phyloP scores from a whole-genome alignment of 257 asterid genomes.

The Solanum infundibuliforme region DNA sequence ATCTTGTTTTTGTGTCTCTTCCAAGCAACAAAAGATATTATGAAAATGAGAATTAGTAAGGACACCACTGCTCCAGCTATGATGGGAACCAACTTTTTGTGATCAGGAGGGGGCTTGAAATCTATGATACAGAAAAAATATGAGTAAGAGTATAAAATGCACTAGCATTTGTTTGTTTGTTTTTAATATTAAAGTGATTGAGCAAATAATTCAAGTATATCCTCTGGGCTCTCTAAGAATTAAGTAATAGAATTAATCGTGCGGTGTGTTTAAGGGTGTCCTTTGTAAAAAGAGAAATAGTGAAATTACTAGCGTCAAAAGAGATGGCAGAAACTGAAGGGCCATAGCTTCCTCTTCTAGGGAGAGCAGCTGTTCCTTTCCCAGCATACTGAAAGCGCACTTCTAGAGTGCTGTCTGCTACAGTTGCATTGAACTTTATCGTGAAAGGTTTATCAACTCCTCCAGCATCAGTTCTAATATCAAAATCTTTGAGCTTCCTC shows the following conservation, averaged over 20 bases:
- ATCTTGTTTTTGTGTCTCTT: neutral
- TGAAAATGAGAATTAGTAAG: neutral
- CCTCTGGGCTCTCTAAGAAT: no score
- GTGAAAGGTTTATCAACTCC: constrained; percentile 8
- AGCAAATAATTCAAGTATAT: no score
- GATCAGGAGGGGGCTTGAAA: neutral
- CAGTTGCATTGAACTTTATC: neutral
- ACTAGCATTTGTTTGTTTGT: neutral
- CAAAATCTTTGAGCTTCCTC: constrained; percentile 10
- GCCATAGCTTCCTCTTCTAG: constrained; percentile 15
- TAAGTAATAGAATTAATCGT: neutral
- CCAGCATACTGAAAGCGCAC: constrained; percentile 26
- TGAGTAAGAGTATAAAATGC: neutral
- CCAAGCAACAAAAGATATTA: neutral
- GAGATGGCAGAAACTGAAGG: constrained; percentile 27
- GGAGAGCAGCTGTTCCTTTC: constrained; percentile 16
- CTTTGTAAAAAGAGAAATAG: neutral
- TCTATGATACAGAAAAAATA: neutral
- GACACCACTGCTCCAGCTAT: neutral
- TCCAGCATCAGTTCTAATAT: constrained; percentile 11
- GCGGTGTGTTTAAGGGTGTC: neutral
- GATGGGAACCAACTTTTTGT: neutral
- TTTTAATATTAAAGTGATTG: neutral
- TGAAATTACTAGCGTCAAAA: constrained; percentile 7
- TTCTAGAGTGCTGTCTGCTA: constrained; percentile 8